These are phyloP conservation scores for Fraxinus angustifolia DNA, from an alignment of 305 asterid genomes.

Conservation along the genomic window DNA sequence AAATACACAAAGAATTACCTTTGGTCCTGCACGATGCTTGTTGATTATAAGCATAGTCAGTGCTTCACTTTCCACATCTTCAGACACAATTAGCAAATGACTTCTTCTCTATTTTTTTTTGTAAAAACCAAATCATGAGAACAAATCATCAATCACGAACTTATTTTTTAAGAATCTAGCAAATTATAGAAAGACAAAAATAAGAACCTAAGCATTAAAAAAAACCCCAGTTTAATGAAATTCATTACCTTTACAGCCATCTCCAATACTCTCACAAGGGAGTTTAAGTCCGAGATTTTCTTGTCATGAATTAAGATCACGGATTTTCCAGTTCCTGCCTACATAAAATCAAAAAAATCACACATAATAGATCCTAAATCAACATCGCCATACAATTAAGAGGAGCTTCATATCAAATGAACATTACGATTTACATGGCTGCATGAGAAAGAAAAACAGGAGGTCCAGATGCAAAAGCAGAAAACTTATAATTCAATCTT, in stretches of 20 bases:
- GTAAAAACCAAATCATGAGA: constrained; percentile 11
- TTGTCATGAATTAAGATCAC: constrained; percentile 81
- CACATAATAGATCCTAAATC: constrained; percentile 2
- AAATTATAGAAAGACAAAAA: not conserved
- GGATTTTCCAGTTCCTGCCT: constrained; percentile 91
- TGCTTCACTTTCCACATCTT: constrained; percentile 76
- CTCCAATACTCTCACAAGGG: constrained; percentile 69
- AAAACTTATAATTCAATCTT: not conserved
- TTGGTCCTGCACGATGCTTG: constrained; percentile 78
- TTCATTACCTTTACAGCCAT: constrained; percentile 65
- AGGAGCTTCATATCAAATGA: not conserved
- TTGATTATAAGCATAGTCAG: constrained; percentile 75
- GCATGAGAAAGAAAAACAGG: not conserved
- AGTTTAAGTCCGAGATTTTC: constrained; percentile 70
- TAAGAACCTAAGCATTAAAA: not conserved
- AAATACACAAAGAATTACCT: constrained; percentile 36
- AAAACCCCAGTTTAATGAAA: constrained; percentile 14
- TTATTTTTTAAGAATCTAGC: not conserved
- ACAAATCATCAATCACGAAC: constrained; percentile 14
- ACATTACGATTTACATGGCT: not conserved
- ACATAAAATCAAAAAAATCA: constrained; percentile 25
- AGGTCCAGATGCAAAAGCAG: not conserved
- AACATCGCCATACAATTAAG: not conserved
- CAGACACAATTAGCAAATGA: constrained; percentile 78
- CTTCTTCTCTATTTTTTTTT: constrained; percentile 52